phyloP scores from a whole-genome alignment of 2,329 filamentous ascomycete species.

The Cladosporium sp. region DNA sequence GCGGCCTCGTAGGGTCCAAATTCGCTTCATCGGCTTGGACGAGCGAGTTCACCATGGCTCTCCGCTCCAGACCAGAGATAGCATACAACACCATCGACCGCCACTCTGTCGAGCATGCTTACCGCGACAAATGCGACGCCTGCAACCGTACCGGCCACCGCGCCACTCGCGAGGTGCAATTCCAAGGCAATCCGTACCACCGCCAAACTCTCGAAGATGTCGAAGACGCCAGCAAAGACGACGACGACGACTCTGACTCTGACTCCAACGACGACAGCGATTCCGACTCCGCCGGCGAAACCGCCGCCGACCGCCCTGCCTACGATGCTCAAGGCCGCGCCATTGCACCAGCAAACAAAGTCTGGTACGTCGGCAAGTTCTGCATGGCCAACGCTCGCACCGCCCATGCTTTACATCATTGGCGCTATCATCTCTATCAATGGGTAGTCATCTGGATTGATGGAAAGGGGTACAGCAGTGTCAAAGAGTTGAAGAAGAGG shows the following conservation, averaged over 20 bases:
- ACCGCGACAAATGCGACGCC: constrained; percentile 58
- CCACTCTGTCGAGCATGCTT: constrained; percentile 29
- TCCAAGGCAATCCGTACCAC: constrained; percentile 64
- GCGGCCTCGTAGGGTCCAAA: constrained; percentile 64
- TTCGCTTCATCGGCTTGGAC: constrained; percentile 70
- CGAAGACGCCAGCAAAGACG: constrained; percentile 37
- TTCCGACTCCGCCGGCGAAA: constrained; percentile 27
- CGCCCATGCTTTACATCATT: constrained; percentile 69
- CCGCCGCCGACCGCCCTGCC: constrained; percentile 31
- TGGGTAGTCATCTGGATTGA: constrained; percentile 63
- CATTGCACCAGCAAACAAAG: constrained; percentile 41
- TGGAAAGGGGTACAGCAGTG: constrained; percentile 53
- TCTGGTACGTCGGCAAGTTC: constrained; percentile 53
- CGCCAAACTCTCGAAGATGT: constrained; percentile 63
- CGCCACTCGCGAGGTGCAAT: constrained; percentile 59
- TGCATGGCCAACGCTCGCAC: constrained; percentile 64
- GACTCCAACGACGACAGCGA: constrained; percentile 40
- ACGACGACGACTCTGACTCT: constrained; percentile 48
- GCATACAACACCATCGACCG: constrained; percentile 45
- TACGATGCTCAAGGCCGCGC: constrained; percentile 47
- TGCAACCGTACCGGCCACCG: constrained; percentile 68
- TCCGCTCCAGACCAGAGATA: constrained; percentile 63
- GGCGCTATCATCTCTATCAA: constrained; percentile 69
- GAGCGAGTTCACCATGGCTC: constrained; percentile 58
- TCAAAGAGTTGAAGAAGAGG: constrained; percentile 56